phyloP scores from a whole-genome alignment of 345 rosid genomes.

The Bretschneidera sinensis region DNA sequence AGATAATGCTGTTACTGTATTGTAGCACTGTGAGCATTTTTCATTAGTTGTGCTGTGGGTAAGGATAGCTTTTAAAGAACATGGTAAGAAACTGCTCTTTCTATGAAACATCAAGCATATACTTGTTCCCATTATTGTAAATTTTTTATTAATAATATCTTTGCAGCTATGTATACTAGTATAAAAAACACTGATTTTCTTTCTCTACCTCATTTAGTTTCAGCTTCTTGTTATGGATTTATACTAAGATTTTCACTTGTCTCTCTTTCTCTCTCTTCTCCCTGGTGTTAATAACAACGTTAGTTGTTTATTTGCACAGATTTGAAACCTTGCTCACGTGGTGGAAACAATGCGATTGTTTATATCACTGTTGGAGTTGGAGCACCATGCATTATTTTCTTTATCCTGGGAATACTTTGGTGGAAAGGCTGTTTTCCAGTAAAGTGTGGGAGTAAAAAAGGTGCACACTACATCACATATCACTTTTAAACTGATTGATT shows the following conservation, averaged over 20 bases:
- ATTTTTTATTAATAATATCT: no score
- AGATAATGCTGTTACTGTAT: no score
- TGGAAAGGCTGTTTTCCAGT: slow-evolving; percentile 27
- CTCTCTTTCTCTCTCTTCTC: slow-evolving; percentile 1
- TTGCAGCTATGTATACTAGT: no score
- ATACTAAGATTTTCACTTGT: no score
- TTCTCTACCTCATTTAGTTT: not conserved
- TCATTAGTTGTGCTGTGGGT: no score
- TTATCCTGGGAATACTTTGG: slow-evolving; percentile 23
- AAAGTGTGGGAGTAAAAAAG: slow-evolving; percentile 16
- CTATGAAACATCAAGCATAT: no score
- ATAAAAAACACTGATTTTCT: not conserved
- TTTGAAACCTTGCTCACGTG: slow-evolving; percentile 17
- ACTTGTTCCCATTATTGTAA: not conserved
- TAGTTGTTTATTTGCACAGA: slow-evolving; percentile 26
- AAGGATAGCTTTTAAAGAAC: no score
- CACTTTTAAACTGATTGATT: not conserved
- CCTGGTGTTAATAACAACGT: not conserved
- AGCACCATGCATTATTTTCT: slow-evolving; percentile 20
- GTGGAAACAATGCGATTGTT: slow-evolving; percentile 15
- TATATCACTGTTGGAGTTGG: slow-evolving; percentile 24
- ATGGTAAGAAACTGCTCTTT: no score
- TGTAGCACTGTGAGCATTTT: no score
- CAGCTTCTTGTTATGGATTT: not conserved
- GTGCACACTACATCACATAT: slow-evolving; percentile 6